Conservation (phyloP, 306 rosid species). For the Cicer judaicum region DNA sequence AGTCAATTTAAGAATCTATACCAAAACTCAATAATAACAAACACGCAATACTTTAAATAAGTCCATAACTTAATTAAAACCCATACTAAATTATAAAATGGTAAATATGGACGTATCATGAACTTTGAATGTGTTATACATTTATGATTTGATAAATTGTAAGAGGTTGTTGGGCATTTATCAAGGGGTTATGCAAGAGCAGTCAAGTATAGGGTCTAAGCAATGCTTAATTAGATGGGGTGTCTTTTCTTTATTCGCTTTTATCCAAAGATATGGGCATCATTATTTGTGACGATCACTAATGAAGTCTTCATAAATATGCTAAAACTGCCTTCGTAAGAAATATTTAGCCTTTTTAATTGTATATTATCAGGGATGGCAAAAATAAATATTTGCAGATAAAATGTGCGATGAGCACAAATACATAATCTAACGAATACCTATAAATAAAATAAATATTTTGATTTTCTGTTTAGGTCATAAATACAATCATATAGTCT, state of each 20-base stretch:
- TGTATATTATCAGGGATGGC: too few relatives aligned
- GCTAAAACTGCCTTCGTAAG: neutral
- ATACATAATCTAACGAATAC: too few relatives aligned
- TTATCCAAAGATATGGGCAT: conserved; percentile 54
- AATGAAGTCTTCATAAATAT: conserved; percentile 30
- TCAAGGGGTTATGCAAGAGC: conserved; percentile 73
- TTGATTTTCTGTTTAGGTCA: too few relatives aligned
- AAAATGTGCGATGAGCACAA: too few relatives aligned
- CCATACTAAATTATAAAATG: neutral
- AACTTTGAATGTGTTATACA: conserved; percentile 5
- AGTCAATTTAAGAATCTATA: conserved; percentile 1
- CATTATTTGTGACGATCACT: conserved; percentile 40
- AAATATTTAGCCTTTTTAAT: conserved; percentile 37
- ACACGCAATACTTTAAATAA: too few relatives aligned
- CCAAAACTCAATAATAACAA: too few relatives aligned
- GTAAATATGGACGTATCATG: conserved; percentile 4
- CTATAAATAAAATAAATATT: too few relatives aligned
- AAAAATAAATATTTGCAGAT: too few relatives aligned
- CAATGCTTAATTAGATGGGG: conserved; percentile 61
- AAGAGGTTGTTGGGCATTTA: conserved; percentile 71
- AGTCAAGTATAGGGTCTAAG: conserved; percentile 64
- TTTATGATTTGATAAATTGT: conserved; percentile 23
- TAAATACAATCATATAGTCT: too few relatives aligned
- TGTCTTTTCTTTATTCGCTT: conserved; percentile 70
- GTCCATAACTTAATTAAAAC: neutral